Percentiles rank a stretch among this genome's conserved stretches.
Conservation (phyloP, 2,329 filamentous ascomycete genomes). For the Nigrospora osmanthi region DNA sequence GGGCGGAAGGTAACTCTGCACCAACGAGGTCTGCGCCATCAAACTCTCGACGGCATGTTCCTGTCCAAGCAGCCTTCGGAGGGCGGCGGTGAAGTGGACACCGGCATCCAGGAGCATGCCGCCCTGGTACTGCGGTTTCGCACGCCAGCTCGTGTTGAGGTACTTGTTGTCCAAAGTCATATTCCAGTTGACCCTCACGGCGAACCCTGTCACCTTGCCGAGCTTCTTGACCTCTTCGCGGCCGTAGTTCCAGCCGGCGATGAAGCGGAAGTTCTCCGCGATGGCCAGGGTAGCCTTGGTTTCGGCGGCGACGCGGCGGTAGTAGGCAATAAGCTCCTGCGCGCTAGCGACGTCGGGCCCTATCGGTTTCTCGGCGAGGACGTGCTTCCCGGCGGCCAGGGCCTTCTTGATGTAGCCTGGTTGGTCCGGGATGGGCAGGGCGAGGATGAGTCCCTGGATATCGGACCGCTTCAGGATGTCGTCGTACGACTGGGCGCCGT, state of each 20-base stretch:
- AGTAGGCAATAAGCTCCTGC: conserved; percentile 29
- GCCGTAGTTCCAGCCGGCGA: conserved; percentile 45
- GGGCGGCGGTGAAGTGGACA: conserved; percentile 61
- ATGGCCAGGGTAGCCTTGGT: conserved; percentile 44
- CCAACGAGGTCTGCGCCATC: conserved; percentile 45
- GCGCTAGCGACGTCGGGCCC: conserved; percentile 46
- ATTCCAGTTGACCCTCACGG: conserved; percentile 25
- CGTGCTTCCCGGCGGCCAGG: conserved; percentile 59
- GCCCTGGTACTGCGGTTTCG: conserved; percentile 62
- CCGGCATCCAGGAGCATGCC: conserved; percentile 72
- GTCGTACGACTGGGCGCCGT: conserved; percentile 27
- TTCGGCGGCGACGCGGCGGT: conserved; percentile 17
- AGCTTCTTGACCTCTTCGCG: conserved; percentile 39
- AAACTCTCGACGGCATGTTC: conserved; percentile 37
- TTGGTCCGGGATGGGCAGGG: conserved; percentile 53
- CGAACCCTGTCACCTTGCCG: conserved; percentile 47
- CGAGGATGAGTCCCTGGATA: conserved; percentile 32
- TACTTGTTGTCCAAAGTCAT: conserved; percentile 33
- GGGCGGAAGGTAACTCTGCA: conserved; percentile 51
- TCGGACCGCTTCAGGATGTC: conserved; percentile 37
- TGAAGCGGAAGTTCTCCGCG: conserved; percentile 68
- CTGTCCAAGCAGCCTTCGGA: conserved; percentile 48
- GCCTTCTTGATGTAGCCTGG: conserved; percentile 50
- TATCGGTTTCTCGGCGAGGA: conserved; percentile 63
- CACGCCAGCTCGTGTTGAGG: conserved; percentile 54